A percentile compares a stretch with the other conserved stretches of the same genome.
phyloP scores from a whole-genome alignment of 2,329 filamentous ascomycete species.

The Penicillium digitatum region DNA sequence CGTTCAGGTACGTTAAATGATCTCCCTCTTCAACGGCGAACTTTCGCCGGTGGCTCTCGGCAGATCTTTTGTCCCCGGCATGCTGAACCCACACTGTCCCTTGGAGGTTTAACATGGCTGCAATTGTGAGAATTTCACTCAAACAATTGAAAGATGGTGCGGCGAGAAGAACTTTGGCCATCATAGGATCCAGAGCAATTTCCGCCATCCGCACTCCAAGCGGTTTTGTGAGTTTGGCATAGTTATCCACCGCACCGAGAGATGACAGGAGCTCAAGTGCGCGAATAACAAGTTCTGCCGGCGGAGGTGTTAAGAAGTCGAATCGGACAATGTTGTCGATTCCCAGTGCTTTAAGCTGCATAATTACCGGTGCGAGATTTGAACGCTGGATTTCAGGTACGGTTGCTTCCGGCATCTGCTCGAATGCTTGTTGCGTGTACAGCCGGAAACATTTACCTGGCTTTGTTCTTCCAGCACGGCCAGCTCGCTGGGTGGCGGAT shows the following conservation, averaged over 20 bases:
- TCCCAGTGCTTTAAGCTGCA: slow-evolving; percentile 90
- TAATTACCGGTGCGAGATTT: slow-evolving; percentile 79
- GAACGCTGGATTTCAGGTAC: slow-evolving; percentile 88
- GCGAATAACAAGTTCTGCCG: slow-evolving; percentile 76
- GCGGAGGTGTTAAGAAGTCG: slow-evolving; percentile 80
- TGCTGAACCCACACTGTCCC: slow-evolving; percentile 79
- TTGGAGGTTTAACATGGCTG: slow-evolving; percentile 87
- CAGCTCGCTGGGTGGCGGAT: slow-evolving; percentile 85
- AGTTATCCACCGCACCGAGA: slow-evolving; percentile 79
- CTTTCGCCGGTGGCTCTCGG: slow-evolving; percentile 70
- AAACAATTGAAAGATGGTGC: slow-evolving; percentile 72
- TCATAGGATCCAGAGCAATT: slow-evolving; percentile 90
- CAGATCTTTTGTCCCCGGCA: slow-evolving; percentile 69
- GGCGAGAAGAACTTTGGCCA: slow-evolving; percentile 79
- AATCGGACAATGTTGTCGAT: slow-evolving; percentile 94
- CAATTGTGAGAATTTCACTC: slow-evolving; percentile 82
- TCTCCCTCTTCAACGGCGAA: slow-evolving; percentile 94
- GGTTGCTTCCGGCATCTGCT: slow-evolving; percentile 64
- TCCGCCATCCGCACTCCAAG: slow-evolving; percentile 91
- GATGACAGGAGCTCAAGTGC: slow-evolving; percentile 85
- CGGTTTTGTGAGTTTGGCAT: slow-evolving; percentile 84
- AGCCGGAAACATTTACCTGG: slow-evolving; percentile 92
- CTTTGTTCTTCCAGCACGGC: slow-evolving; percentile 81
- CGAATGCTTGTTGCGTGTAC: slow-evolving; percentile 74
- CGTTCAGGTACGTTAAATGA: slow-evolving; percentile 85